Evolutionary conservation across 805 yeast species (phyloP).

Genomic region (Spathaspora sp.): DNA sequence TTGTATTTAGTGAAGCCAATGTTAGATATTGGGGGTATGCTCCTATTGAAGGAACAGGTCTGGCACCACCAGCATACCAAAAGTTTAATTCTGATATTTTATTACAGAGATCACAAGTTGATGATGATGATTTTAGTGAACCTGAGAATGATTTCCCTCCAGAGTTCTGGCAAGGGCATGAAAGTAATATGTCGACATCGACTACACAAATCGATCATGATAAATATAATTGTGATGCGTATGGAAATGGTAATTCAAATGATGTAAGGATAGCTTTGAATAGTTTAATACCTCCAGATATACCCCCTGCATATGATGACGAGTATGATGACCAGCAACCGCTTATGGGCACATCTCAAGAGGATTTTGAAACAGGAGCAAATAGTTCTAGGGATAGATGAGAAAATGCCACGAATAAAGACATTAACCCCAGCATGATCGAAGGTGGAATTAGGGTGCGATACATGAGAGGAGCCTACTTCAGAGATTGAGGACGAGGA

Average conservation of each 20-base stretch:
- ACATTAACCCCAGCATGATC: background rate
- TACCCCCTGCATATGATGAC: slow-evolving; percentile 35
- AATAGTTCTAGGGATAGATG: background rate
- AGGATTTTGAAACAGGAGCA: background rate
- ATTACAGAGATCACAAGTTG: slow-evolving; percentile 60
- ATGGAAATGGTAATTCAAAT: slow-evolving; percentile 34
- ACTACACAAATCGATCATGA: slow-evolving; percentile 15
- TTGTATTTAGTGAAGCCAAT: slow-evolving; percentile 85
- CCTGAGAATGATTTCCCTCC: slow-evolving; percentile 52
- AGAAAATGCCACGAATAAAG: background rate
- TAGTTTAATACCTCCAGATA: slow-evolving; percentile 29
- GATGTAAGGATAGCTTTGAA: slow-evolving; percentile 42
- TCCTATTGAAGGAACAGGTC: slow-evolving; percentile 80
- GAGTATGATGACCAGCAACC: too few species aligned
- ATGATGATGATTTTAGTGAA: slow-evolving; percentile 44
- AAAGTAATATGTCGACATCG: background rate
- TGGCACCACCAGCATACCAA: slow-evolving; percentile 93
- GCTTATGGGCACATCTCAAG: background rate
- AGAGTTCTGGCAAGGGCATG: slow-evolving; percentile 42
- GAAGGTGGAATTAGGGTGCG: background rate
- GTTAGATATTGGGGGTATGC: slow-evolving; percentile 96
- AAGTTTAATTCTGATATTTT: slow-evolving; percentile 74
- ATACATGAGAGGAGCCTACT: background rate
- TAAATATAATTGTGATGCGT: slow-evolving; percentile 35
- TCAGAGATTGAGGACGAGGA: background rate